These are phyloP conservation scores for Salvia splendens DNA, from an alignment of 257 asterid species.

Conservation along the genomic window DNA sequence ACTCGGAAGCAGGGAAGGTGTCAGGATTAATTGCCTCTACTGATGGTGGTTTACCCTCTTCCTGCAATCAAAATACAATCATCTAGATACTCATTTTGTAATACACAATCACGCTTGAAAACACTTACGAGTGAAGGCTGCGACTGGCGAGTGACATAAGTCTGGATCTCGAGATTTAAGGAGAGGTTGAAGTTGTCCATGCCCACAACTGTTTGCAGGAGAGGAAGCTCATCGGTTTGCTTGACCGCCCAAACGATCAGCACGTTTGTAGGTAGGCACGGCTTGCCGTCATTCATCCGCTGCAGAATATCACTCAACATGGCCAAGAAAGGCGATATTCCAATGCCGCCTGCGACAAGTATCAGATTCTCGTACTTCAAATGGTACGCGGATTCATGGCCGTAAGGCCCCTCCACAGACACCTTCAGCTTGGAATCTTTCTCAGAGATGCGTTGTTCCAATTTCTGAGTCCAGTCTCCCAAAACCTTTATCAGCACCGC, in stretches of 20 bases:
- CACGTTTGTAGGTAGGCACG: conserved; percentile 65
- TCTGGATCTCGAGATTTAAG: conserved; percentile 69
- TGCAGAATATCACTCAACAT: conserved; percentile 78
- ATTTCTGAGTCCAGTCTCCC: conserved; percentile 60
- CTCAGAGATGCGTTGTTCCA: conserved; percentile 45
- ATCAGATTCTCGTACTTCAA: conserved; percentile 77
- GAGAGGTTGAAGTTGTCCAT: not conserved
- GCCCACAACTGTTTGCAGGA: conserved; percentile 59
- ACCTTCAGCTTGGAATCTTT: conserved; percentile 46
- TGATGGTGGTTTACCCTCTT: conserved; percentile 52
- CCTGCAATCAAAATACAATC: conserved; percentile 47
- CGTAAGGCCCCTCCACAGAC: conserved; percentile 88
- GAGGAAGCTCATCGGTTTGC: conserved; percentile 75
- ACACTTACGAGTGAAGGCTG: conserved; percentile 65
- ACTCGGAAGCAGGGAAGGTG: conserved; percentile 30
- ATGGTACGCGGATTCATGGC: conserved; percentile 84
- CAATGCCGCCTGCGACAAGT: conserved; percentile 91
- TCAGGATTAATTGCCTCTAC: conserved; percentile 38
- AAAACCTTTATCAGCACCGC: conserved; percentile 69
- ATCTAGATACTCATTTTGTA: too few species aligned
- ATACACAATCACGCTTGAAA: not conserved
- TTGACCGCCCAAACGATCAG: conserved; percentile 80
- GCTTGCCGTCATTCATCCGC: conserved; percentile 50
- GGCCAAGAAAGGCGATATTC: conserved; percentile 85
- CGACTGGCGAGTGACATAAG: conserved; percentile 78